Percentiles rank a stretch among this genome's conserved stretches.
These are phyloP conservation scores for Eutrema japonicum DNA, from an alignment of 345 rosid species.

Conservation along the genomic window DNA sequence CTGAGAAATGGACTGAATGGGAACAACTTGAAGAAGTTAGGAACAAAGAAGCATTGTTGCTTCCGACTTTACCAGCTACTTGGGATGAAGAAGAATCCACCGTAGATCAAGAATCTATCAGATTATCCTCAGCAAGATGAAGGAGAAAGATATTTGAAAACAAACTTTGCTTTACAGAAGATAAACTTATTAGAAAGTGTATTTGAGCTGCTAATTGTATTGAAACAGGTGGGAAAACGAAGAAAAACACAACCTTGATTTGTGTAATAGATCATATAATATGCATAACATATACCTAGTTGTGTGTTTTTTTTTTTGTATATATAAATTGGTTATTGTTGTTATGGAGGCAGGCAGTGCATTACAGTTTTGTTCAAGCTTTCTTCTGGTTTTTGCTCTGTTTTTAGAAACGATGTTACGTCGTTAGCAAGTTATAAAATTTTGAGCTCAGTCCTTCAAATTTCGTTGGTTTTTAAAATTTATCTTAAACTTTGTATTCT, in stretches of 20 bases:
- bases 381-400: slow-evolving; percentile 7
- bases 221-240: slow-evolving; percentile 31
- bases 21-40: slow-evolving; percentile 72
- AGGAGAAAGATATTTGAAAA: slow-evolving; percentile 13
- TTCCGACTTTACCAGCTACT: slow-evolving; percentile 53
- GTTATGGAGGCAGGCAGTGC: neutral
- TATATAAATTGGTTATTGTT: slow-evolving; percentile 23
- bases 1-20: slow-evolving; percentile 79
- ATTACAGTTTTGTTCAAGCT: slow-evolving; percentile 13
- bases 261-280: slow-evolving; percentile 32
- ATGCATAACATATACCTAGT: slow-evolving; percentile 18
- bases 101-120: slow-evolving; percentile 75
- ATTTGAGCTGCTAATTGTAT: slow-evolving; percentile 30
- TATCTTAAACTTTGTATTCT: neutral
- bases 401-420: neutral
- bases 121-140: slow-evolving; percentile 76
- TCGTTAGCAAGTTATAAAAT: too few relatives aligned
- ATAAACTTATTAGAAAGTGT: slow-evolving; percentile 29
- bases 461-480: neutral
- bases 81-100: slow-evolving; percentile 81
- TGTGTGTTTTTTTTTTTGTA: slow-evolving; percentile 3
- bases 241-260: slow-evolving; percentile 20
- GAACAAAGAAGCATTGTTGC: slow-evolving; percentile 55
- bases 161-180: slow-evolving; percentile 15
- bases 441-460: neutral